Conservation (phyloP, 1,139 yeast genomes). For the Kodamaea sp. region DNA sequence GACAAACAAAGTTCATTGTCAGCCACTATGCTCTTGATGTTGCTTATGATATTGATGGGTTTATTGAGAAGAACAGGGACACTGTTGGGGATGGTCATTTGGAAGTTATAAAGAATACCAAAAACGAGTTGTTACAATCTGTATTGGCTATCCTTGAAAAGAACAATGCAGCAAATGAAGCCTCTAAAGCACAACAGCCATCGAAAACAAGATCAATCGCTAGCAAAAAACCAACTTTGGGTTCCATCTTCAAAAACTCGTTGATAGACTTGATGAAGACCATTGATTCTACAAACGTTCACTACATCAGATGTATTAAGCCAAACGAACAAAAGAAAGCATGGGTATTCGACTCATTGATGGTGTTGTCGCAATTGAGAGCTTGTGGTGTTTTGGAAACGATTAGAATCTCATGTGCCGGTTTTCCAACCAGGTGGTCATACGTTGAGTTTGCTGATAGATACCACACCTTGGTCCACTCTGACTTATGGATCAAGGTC, state of each 20-base stretch:
- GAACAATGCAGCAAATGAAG: conserved; percentile 56
- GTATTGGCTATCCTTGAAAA: conserved; percentile 68
- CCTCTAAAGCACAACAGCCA: conserved; percentile 30
- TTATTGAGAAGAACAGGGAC: conserved; percentile 95
- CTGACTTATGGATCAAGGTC: conserved; percentile 67
- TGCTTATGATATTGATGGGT: conserved; percentile 88
- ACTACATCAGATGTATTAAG: conserved; percentile 95
- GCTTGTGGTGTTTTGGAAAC: conserved; percentile 99
- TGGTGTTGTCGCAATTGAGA: conserved; percentile 93
- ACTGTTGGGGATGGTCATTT: conserved; percentile 95
- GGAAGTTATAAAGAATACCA: conserved; percentile 73
- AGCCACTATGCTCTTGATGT: conserved; percentile 96
- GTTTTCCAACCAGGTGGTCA: conserved; percentile 96
- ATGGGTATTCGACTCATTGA: conserved; percentile 93
- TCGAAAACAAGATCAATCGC: conserved; percentile 44
- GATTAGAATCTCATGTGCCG: conserved; percentile 94
- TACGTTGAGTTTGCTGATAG: conserved; percentile 92
- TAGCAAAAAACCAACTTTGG: conserved; percentile 86
- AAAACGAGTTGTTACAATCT: conserved; percentile 62
- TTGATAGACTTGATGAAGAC: conserved; percentile 91
- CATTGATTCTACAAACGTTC: conserved; percentile 91
- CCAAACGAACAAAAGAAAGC: conserved; percentile 94
- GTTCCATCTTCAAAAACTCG: conserved; percentile 90
- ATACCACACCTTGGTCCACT: conserved; percentile 78
- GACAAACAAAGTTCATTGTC: conserved; percentile 87